Conservation (phyloP, 805 yeast genomes). For the Clavispora carvajalis region DNA sequence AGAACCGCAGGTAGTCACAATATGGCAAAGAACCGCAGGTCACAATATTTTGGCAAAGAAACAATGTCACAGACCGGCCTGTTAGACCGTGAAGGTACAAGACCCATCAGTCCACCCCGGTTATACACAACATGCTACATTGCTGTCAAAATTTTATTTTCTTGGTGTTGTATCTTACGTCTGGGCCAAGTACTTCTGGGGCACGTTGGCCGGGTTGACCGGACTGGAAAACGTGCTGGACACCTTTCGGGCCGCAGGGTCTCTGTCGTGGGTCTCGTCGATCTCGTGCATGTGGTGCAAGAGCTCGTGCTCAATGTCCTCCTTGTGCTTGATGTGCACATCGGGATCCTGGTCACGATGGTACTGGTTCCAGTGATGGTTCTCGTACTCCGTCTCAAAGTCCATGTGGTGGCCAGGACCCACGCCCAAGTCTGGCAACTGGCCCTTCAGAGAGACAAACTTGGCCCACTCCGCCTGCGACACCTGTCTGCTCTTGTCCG, state of each 20-base stretch:
- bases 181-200: conserved; percentile 23
- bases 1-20: too few species aligned
- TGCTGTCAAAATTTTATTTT: too few species aligned
- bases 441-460: conserved; percentile 57
- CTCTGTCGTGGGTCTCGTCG: conserved; percentile 44
- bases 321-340: conserved; percentile 73
- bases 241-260: conserved; percentile 23
- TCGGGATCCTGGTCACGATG: conserved; percentile 80
- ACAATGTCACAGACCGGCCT: too few species aligned
- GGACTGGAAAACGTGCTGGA: conserved; percentile 27
- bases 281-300: conserved; percentile 83
- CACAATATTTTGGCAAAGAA: too few species aligned
- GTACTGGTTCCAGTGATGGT: conserved; percentile 87
- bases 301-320: conserved; percentile 83
- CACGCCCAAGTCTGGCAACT: conserved; percentile 85
- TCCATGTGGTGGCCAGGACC: conserved; percentile 95
- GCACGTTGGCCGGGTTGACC: conserved; percentile 27
- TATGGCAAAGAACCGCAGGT: too few species aligned
- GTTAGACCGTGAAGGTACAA: too few species aligned
- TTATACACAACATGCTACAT: too few species aligned
- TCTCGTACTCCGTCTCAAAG: conserved; percentile 88
- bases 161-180: too few species aligned
- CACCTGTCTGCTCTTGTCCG: conserved; percentile 59
- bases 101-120: too few species aligned
- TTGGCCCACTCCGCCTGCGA: conserved; percentile 64